Percentiles rank a stretch among this genome's conserved stretches.
Conservation (phyloP, 2,329 filamentous ascomycete species). For the Stemphylium vesicarium region DNA sequence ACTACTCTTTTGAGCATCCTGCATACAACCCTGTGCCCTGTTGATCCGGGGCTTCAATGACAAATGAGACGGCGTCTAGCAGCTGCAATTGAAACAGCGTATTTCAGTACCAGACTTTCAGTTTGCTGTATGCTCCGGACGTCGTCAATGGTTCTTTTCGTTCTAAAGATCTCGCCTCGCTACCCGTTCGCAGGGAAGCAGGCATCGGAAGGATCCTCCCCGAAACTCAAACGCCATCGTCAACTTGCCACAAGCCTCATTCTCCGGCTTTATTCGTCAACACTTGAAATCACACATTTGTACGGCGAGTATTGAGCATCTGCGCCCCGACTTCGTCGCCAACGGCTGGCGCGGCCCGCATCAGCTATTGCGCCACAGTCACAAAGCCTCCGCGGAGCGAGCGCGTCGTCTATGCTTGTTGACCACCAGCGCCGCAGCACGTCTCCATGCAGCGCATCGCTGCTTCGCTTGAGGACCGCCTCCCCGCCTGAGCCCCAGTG, state of each 20-base stretch:
- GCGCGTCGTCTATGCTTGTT: conserved; percentile 13
- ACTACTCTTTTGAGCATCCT: conserved; percentile 23
- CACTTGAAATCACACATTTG: conserved; percentile 1
- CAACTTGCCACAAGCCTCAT: conserved; percentile 9
- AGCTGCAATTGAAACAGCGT: conserved; percentile 1
- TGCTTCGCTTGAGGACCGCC: conserved; percentile 18
- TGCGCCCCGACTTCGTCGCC: not conserved
- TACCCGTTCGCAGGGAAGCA: conserved; percentile 31
- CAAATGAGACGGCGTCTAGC: conserved; percentile 14
- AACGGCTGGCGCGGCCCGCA: conserved; percentile 12
- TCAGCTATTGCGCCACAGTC: conserved; percentile 15
- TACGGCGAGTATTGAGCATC: not conserved
- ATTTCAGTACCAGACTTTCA: conserved; percentile 18
- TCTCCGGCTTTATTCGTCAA: conserved; percentile 4
- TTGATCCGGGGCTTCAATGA: conserved; percentile 10
- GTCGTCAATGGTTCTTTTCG: conserved; percentile 8
- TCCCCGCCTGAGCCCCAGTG: conserved; percentile 27
- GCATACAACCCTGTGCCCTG: conserved; percentile 27
- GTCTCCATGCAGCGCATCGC: conserved; percentile 14
- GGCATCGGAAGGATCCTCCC: conserved; percentile 11
- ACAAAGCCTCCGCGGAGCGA: conserved; percentile 13
- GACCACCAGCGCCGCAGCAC: conserved; percentile 19
- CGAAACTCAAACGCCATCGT: conserved; percentile 10
- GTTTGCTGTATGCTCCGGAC: conserved; percentile 1
- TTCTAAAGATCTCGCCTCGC: conserved; percentile 25